A percentile compares a stretch with the other conserved stretches of the same genome.
Conservation (phyloP, 805 yeast species). For the Spencermartinsiella europaea region DNA sequence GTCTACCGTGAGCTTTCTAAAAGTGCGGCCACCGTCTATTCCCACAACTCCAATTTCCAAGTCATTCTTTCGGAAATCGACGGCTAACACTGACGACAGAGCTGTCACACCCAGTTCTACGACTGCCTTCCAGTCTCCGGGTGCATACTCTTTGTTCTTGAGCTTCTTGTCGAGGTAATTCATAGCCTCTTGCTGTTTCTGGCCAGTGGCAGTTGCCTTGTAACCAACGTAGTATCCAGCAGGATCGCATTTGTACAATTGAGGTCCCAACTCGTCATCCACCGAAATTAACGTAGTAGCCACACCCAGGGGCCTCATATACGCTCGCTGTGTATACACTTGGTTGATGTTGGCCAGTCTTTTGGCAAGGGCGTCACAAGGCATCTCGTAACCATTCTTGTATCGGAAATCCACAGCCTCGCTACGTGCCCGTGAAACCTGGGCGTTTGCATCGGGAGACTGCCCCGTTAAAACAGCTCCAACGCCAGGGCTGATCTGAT, state of each 20-base stretch:
- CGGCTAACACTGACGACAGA: slow-evolving; percentile 78
- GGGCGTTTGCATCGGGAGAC: slow-evolving; percentile 83
- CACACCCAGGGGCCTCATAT: slow-evolving; percentile 97
- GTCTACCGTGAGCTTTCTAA: slow-evolving; percentile 68
- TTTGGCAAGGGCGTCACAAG: slow-evolving; percentile 86
- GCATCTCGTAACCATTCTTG: slow-evolving; percentile 95
- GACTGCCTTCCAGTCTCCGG: slow-evolving; percentile 82
- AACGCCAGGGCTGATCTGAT: slow-evolving; percentile 70
- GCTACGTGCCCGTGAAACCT: slow-evolving; percentile 84
- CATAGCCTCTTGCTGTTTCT: slow-evolving; percentile 93
- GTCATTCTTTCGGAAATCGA: slow-evolving; percentile 91
- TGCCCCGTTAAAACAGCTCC: slow-evolving; percentile 95
- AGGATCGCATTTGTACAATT: slow-evolving; percentile 89
- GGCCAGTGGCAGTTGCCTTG: slow-evolving; percentile 92
- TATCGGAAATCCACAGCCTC: slow-evolving; percentile 95
- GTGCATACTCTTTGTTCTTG: slow-evolving; percentile 63
- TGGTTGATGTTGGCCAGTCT: slow-evolving; percentile 95
- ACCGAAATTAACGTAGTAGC: slow-evolving; percentile 82
- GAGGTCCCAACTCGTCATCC: slow-evolving; percentile 88
- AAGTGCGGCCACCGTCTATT: slow-evolving; percentile 43
- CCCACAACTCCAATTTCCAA: slow-evolving; percentile 89
- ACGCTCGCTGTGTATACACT: slow-evolving; percentile 94
- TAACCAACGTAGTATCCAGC: slow-evolving; percentile 93
- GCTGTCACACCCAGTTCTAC: slow-evolving; percentile 88
- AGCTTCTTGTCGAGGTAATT: slow-evolving; percentile 85